Conservation (phyloP, 192 early-diverging fungal genomes). For the Phlyctochytrium bullatum region DNA sequence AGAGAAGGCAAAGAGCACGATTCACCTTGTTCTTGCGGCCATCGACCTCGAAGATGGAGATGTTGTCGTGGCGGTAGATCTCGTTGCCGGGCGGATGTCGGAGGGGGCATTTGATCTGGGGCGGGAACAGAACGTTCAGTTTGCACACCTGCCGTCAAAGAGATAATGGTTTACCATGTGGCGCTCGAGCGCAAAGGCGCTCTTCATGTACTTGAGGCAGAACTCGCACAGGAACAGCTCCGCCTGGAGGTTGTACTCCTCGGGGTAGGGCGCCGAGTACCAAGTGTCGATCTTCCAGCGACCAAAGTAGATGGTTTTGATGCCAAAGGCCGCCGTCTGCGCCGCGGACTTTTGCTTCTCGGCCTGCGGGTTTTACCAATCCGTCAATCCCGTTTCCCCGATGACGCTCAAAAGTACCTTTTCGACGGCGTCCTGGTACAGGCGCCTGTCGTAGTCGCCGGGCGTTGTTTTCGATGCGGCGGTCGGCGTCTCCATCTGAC, state of each 20-base stretch:
- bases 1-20: background rate
- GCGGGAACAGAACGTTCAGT: background rate
- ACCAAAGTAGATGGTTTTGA: slow-evolving; percentile 58
- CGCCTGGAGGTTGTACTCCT: slow-evolving; percentile 71
- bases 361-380: too few species aligned
- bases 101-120: slow-evolving; percentile 71
- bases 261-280: slow-evolving; percentile 94
- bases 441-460: too few species aligned
- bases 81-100: slow-evolving; percentile 76
- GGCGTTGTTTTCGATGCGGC: too few species aligned
- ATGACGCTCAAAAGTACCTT: too few species aligned
- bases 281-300: slow-evolving; percentile 84
- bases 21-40: slow-evolving; percentile 77
- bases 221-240: slow-evolving; percentile 84
- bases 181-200: slow-evolving; percentile 61
- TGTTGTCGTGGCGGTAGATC: slow-evolving; percentile 71
- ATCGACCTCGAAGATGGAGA: slow-evolving; percentile 78
- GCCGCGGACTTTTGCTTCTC: too few species aligned
- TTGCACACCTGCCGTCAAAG: too few species aligned
- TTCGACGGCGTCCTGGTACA: too few species aligned
- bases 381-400: too few species aligned
- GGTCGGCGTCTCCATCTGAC: too few species aligned
- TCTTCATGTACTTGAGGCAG: slow-evolving; percentile 93
- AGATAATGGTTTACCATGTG: slow-evolving; percentile 61
- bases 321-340: too few species aligned